Base-by-base conservation (phyloP, 352 stramenopile genomes). In the Phytophthora melonis region DNA sequence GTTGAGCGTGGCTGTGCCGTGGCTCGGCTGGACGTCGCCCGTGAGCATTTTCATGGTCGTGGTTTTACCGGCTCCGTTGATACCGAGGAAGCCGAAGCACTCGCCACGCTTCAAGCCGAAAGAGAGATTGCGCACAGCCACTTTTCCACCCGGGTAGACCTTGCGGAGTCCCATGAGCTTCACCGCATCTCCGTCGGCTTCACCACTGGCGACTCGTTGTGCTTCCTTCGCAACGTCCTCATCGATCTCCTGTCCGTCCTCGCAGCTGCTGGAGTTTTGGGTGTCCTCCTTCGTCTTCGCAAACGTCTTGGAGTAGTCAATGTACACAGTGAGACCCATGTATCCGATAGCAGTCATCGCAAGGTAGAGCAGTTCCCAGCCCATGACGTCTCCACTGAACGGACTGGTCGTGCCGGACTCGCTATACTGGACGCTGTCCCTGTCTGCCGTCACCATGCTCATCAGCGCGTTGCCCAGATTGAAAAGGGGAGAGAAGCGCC, bases 41-140 rank as follows among this genome's bases (percentile, higher is more conserved):
- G 89, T 98, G 16, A 99, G 72, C 81, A 99, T 97, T 54, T 97
- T 97, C 78, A 99, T 96, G 14, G 95, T 97, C 9, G 95, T 98
- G 0, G 93, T 98, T 72, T 99, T 99, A 32, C 96, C 96, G 3
- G 87, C 96, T 19, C 95, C 94, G 70, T 99, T 99, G 66, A 98
- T 96, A 34, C 96, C 96, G 1, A 99, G 79, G 61, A 98, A 94
- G 1, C 96, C 95, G 66, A 99, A 98, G 62, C 93, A 97, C 53
- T 98, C 91, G n/a, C 95, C 93, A 5, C 80, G 72, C 25, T 80
- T 75, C n/a, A 97, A 64, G 34, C 82, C 87, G 23, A 97, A 94
- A 0, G 83, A 92, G 25, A 97, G 66, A 45, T 90, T 66, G 27
- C 77, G 64, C 14, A 97, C 84, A 2, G 88, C 93, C 13, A 93